A percentile compares a stretch with the other conserved stretches of the same genome.
Conservation (phyloP, 305 asterid species). For the Stenogyne calaminthoides region DNA sequence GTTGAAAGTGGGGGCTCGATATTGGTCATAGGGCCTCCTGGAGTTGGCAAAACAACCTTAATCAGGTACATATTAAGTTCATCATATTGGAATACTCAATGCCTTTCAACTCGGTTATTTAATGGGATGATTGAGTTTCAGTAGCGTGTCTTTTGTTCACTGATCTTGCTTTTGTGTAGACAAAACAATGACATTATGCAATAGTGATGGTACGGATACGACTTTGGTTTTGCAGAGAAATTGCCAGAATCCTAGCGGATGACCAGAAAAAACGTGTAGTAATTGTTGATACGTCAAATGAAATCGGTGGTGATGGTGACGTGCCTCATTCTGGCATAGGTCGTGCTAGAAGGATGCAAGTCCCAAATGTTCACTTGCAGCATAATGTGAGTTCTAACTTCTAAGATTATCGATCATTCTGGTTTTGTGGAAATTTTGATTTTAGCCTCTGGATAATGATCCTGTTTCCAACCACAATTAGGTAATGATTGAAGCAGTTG, state of each 20-base stretch:
- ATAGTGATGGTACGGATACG: background rate
- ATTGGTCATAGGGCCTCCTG: conserved; percentile 97
- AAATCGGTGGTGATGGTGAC: conserved; percentile 98
- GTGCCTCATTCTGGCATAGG: conserved; percentile 98
- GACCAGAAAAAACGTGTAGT: conserved; percentile 91
- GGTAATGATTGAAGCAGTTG: conserved; percentile 99
- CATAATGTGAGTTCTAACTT: conserved; percentile 65
- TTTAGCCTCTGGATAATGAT: conserved; percentile 24
- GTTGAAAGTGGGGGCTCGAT: conserved; percentile 91
- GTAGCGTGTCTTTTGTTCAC: background rate
- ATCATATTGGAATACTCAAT: background rate
- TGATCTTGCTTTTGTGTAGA: conserved; percentile 9
- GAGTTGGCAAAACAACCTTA: conserved; percentile 97
- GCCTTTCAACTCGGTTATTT: background rate
- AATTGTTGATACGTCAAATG: conserved; percentile 96
- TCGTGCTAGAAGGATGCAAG: conserved; percentile 98
- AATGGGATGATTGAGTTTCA: background rate
- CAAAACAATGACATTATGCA: background rate
- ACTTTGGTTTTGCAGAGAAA: conserved; percentile 62
- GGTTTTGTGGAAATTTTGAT: background rate
- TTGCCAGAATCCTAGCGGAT: conserved; percentile 92
- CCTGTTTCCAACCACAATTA: conserved; percentile 32
- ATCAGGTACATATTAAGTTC: conserved; percentile 59
- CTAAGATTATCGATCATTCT: conserved; percentile 14
- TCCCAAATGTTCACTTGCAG: conserved; percentile 92